Conservation (phyloP, 2,329 filamentous ascomycete species). For the Colletotrichum endophyticum region DNA sequence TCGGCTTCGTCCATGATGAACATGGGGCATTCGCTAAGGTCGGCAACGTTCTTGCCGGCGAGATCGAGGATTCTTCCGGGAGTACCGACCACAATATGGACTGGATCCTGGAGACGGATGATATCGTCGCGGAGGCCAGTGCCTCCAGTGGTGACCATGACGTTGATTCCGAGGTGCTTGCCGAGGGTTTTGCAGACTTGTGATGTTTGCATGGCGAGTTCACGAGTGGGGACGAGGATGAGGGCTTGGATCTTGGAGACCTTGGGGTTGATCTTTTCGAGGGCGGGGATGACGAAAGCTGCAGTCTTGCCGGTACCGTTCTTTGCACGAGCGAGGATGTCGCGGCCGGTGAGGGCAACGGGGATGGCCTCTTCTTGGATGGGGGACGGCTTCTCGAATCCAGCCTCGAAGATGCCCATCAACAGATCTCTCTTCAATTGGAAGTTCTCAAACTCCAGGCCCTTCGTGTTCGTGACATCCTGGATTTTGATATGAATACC, state of each 20-base stretch:
- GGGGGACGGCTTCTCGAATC: slow-evolving; percentile 97
- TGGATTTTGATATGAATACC: slow-evolving; percentile 37
- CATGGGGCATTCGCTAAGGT: slow-evolving; percentile 93
- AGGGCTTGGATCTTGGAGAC: slow-evolving; percentile 95
- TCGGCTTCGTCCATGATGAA: slow-evolving; percentile 99
- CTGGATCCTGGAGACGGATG: slow-evolving; percentile 88
- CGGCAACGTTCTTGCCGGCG: slow-evolving; percentile 94
- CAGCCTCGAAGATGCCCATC: slow-evolving; percentile 99
- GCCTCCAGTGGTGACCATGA: slow-evolving; percentile 99
- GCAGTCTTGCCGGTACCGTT: slow-evolving; percentile 99
- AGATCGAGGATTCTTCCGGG: slow-evolving; percentile 95
- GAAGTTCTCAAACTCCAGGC: slow-evolving; percentile 97
- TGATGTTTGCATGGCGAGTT: slow-evolving; percentile 96
- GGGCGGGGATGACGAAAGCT: slow-evolving; percentile 93
- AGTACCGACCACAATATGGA: slow-evolving; percentile 97
- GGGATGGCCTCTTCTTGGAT: slow-evolving; percentile 99
- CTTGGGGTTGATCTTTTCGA: slow-evolving; percentile 97
- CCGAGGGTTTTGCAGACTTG: slow-evolving; percentile 99
- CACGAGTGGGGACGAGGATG: slow-evolving; percentile 94
- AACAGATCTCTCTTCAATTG: slow-evolving; percentile 92
- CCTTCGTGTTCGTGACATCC: slow-evolving; percentile 99
- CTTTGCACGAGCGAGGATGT: slow-evolving; percentile 95
- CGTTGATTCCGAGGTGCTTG: slow-evolving; percentile 95
- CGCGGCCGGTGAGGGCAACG: slow-evolving; percentile 91
- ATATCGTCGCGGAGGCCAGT: slow-evolving; percentile 97